Evolutionary conservation across 192 early-diverging fungal species (phyloP).

Genomic region (Podila minutissima): DNA sequence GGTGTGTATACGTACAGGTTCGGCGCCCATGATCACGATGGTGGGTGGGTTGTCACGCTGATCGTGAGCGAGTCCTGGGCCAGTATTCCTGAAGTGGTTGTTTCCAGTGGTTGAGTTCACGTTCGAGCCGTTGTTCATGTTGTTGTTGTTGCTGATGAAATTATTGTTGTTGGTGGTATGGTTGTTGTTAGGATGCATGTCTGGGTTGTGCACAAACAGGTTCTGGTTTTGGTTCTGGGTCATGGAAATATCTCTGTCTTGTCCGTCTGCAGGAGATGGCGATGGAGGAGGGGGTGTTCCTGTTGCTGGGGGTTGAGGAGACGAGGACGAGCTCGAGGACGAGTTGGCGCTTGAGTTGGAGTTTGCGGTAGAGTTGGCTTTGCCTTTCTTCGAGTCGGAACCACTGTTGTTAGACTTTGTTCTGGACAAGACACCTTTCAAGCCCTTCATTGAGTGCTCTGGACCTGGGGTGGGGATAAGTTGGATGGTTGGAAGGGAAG

Average conservation of each 20-base stretch:
- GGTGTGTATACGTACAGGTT: conserved; percentile 33
- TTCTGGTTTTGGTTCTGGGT: not conserved
- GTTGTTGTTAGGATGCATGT: not conserved
- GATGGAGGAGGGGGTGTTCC: conserved; percentile 3
- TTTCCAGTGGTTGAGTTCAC: not conserved
- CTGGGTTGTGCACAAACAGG: conserved; percentile 2
- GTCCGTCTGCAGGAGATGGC: not conserved
- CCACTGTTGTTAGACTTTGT: conserved; percentile 43
- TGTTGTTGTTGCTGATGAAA: conserved; percentile 8
- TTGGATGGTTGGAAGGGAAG: not conserved
- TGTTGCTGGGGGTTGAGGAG: not conserved
- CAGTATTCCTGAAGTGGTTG: conserved; percentile 1
- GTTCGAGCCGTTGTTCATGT: not conserved
- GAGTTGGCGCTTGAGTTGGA: not conserved
- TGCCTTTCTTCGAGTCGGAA: no score
- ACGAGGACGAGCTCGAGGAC: not conserved
- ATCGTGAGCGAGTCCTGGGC: conserved; percentile 9
- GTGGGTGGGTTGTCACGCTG: conserved; percentile 34
- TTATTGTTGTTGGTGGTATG: conserved; percentile 3
- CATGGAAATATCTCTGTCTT: not conserved
- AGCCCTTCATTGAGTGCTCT: conserved; percentile 41
- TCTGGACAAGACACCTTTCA: conserved; percentile 45
- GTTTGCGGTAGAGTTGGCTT: no score
- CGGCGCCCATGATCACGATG: conserved; percentile 47
- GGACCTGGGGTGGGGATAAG: not conserved